Conservation (phyloP, 176 grass and related monocot genomes). For the Otatea glauca region DNA sequence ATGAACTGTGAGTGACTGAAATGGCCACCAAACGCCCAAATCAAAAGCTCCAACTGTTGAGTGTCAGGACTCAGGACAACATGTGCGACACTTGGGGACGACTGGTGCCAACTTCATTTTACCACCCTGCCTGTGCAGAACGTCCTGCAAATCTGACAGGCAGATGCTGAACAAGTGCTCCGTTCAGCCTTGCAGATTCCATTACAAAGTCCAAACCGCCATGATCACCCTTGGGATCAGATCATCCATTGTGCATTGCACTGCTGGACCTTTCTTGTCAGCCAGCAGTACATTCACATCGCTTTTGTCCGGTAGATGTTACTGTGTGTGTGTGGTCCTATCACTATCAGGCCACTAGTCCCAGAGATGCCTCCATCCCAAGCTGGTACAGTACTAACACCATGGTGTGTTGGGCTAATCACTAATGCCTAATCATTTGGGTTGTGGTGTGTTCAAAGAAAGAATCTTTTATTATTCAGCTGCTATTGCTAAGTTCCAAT, state of each 20-base stretch:
- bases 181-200: constrained; percentile 36
- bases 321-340: constrained; percentile 19
- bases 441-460: background rate
- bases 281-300: constrained; percentile 1
- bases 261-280: constrained; percentile 7
- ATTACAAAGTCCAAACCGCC: constrained; percentile 32
- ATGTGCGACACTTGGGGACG: constrained; percentile 8
- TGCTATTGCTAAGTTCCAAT: background rate
- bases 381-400: background rate
- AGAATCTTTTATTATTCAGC: background rate
- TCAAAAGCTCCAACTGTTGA: background rate
- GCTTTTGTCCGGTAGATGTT: constrained; percentile 22
- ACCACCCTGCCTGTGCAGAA: background rate
- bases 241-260: constrained; percentile 43
- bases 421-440: constrained; percentile 44
- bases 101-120: background rate
- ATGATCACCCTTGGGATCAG: constrained; percentile 36
- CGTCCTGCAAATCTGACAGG: constrained; percentile 20
- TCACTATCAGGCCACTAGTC: background rate
- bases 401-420: constrained; percentile 13
- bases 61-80: background rate
- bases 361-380: background rate
- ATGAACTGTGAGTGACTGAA: background rate
- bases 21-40: background rate
- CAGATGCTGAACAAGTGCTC: background rate